phyloP scores from a whole-genome alignment of 75 land plant genomes.

The Cryptomeria japonica region DNA sequence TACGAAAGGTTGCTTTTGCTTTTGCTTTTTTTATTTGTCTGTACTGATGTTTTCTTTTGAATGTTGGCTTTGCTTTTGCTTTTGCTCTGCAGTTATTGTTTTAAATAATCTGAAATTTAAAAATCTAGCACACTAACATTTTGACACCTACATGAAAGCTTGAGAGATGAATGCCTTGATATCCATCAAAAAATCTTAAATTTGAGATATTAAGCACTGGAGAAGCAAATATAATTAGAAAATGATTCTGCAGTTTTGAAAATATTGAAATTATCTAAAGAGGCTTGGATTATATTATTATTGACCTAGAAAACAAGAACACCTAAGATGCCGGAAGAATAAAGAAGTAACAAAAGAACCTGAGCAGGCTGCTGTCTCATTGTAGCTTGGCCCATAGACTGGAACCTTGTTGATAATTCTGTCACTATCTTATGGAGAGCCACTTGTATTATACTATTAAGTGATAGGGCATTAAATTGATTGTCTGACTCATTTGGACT shows the following conservation, averaged over 20 bases:
- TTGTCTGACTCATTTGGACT: neutral
- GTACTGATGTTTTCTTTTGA: neutral
- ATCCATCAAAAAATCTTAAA: neutral
- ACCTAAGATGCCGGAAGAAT: neutral
- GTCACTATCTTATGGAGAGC: too few species aligned
- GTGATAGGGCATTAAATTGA: neutral
- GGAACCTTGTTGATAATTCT: too few species aligned
- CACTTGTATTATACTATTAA: too few species aligned
- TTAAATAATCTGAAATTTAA: neutral
- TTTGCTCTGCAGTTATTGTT: neutral
- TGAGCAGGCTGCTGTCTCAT: too few species aligned
- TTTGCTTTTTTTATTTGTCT: neutral
- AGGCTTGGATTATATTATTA: neutral
- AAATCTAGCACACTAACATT: neutral
- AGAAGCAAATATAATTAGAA: neutral
- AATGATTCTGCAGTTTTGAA: neutral
- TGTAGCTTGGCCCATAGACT: neutral
- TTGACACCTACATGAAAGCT: neutral
- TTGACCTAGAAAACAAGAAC: neutral
- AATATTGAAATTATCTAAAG: neutral
- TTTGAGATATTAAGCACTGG: neutral
- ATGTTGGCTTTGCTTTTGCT: neutral
- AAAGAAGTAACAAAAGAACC: neutral
- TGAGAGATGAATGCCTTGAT: neutral
- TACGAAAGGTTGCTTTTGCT: constrained; percentile 51